Base-by-base conservation (phyloP, 2,329 filamentous ascomycete species). In the Parastagonospora avenae region DNA sequence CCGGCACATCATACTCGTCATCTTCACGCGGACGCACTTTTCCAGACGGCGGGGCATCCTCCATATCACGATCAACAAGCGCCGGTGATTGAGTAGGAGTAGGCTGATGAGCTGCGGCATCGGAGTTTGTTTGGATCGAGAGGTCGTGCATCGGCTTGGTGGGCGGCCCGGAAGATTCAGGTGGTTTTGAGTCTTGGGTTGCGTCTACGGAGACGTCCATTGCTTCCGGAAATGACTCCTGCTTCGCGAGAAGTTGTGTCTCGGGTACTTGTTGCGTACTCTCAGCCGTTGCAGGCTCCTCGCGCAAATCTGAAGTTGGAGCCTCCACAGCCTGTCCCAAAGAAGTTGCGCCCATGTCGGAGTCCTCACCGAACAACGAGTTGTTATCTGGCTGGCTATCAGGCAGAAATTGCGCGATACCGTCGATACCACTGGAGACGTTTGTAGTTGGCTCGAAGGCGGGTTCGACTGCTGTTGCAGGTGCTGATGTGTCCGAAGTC, bases 1-100 rank as follows among this genome's bases (percentile, higher is more conserved):
- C 88, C 57, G 91, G 77, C n/a, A 69, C 77, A 14, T 77, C 77
- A 1, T 79, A 78, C 12, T 78, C 77, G 57, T 96, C 91, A 27
- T 63, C 63, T 40, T 64, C 63, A 11, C 92, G 87, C 60, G 87
- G 88, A 9, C 91, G 86, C 1, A 90, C 81, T 42, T 72, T 72
- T 29, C 72, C 72, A n/a, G 72, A 71, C 2, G 62, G 56, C 6
- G 73, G 73, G 35, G 71, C 72, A 48, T 76, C 74, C 39, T 67
- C 62, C 73, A 76, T 75, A 4, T 72, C 64, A 10, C 66, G 64
- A 49, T 74, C 71, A 5, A 57, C 44, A 14, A 53, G 54, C 6
- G 64, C 46, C n/a, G 63, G 63, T 16, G 64, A 69, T 35, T 63
- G 61, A 2, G 56, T 56, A n/a, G 56, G 44, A 12, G 56, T 46